These are phyloP conservation scores for Modicella reniformis DNA, from an alignment of 371 early-diverging fungal species.

Conservation along the genomic window DNA sequence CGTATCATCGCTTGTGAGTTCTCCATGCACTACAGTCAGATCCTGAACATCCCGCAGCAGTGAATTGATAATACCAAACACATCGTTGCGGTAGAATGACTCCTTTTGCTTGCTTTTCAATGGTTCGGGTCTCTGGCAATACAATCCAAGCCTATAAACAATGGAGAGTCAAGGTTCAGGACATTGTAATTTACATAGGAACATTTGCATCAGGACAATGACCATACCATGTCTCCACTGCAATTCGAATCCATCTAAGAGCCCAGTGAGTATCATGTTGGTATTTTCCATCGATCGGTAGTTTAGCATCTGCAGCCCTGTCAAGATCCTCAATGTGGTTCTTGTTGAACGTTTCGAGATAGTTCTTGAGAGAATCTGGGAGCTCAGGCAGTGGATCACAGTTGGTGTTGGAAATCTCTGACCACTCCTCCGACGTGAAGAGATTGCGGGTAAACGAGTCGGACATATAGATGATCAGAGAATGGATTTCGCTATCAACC, in stretches of 20 bases:
- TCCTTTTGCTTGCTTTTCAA: constrained; percentile 10
- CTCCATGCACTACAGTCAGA: constrained; percentile 14
- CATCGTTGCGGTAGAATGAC: constrained; percentile 23
- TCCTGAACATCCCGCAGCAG: constrained; percentile 22
- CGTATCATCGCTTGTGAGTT: constrained; percentile 19
- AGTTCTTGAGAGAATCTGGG: background rate
- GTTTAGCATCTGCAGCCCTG: constrained; percentile 10
- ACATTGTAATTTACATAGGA: background rate
- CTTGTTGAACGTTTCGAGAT: constrained; percentile 17
- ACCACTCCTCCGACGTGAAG: constrained; percentile 17
- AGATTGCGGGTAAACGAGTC: constrained; percentile 1
- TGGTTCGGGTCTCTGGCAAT: constrained; percentile 15
- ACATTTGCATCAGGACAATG: constrained; percentile 1
- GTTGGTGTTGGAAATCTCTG: constrained; percentile 14
- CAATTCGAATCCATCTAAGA: constrained; percentile 12
- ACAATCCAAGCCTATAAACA: constrained; percentile 14
- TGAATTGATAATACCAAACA: constrained; percentile 23
- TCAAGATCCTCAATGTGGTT: constrained; percentile 10
- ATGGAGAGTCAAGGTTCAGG: background rate
- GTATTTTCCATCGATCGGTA: constrained; percentile 6
- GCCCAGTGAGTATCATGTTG: constrained; percentile 14
- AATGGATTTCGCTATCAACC: constrained; percentile 14
- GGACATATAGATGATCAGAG: constrained; percentile 7
- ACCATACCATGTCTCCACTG: constrained; percentile 19
- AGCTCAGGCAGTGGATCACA: constrained; percentile 1